A percentile compares a stretch with the other conserved stretches of the same genome.
Evolutionary conservation across 495 filamentous ascomycete species (phyloP).

Genomic region (Cetradonia linearis): DNA sequence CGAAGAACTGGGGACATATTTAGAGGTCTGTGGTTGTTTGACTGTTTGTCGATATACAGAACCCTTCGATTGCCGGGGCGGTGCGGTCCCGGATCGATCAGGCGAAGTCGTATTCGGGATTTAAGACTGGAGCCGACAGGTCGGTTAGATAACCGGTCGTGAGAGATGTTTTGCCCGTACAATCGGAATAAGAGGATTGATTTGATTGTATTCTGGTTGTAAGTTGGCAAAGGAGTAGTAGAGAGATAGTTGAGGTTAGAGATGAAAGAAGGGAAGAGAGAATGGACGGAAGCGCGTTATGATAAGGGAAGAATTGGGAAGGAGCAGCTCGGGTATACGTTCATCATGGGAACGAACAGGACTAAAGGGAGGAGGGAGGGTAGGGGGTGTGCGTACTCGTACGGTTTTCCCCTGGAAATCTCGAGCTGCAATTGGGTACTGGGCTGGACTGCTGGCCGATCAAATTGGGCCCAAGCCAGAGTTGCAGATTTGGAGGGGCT

Average conservation of each 20-base stretch:
- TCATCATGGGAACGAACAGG: neutral
- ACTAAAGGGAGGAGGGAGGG: neutral
- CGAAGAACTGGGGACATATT: neutral
- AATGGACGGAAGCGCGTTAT: neutral
- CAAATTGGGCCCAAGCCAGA: neutral
- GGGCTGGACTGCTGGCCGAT: neutral
- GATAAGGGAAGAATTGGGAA: neutral
- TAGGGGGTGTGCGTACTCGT: neutral
- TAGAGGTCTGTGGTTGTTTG: neutral
- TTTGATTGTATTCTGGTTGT: neutral
- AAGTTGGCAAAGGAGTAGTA: neutral
- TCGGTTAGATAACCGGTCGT: neutral
- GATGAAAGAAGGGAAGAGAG: neutral
- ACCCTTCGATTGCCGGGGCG: conserved; percentile 3
- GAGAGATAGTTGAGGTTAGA: neutral
- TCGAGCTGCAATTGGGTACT: neutral
- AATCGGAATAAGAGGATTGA: neutral
- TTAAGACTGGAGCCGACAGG: neutral
- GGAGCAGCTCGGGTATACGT: conserved; percentile 5
- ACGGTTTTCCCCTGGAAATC: neutral
- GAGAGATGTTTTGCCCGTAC: neutral
- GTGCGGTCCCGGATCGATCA: conserved; percentile 7
- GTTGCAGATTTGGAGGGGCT: neutral
- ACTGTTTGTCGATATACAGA: neutral
- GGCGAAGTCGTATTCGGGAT: neutral